These are phyloP conservation scores for Heimioporus retisporus DNA, from an alignment of 1,284 basidiomycete genomes.

Conservation along the genomic window DNA sequence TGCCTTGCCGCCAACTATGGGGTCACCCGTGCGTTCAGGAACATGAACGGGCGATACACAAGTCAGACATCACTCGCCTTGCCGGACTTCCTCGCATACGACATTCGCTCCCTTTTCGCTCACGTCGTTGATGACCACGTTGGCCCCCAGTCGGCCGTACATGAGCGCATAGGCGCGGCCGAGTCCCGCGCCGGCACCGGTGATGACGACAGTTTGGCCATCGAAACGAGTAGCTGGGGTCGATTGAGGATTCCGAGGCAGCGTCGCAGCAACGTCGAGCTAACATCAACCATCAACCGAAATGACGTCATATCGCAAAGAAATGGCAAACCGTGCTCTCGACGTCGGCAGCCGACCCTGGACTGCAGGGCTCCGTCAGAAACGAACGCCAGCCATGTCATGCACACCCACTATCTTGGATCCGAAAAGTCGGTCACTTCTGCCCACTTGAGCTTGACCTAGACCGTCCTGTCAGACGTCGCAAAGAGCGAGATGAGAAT, in stretches of 20 bases:
- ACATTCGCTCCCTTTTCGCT: conserved; percentile 85
- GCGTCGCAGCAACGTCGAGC: conserved; percentile 74
- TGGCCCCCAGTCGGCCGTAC: conserved; percentile 93
- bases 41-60: background rate
- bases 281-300: conserved; percentile 48
- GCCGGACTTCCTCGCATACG: conserved; percentile 91
- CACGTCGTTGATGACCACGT: conserved; percentile 98
- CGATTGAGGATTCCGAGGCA: conserved; percentile 49
- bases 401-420: conserved; percentile 71
- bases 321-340: conserved; percentile 67
- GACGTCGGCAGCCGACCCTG: conserved; percentile 75
- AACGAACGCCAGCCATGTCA: background rate
- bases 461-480: conserved; percentile 10
- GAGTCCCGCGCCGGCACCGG: conserved; percentile 94
- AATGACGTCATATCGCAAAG: background rate
- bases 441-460: conserved; percentile 87
- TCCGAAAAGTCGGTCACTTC: conserved; percentile 88
- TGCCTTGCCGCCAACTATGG: conserved; percentile 89
- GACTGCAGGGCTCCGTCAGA: conserved; percentile 54
- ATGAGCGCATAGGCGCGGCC: conserved; percentile 94
- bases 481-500: background rate
- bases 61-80: conserved; percentile 57
- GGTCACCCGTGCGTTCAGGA: background rate
- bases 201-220: conserved; percentile 94
- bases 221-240: conserved; percentile 78